Evolutionary conservation across 805 yeast genomes (phyloP), one percentile per base, ranked within the genome.

Genomic region (Lipomyces spencermartinsiae): DNA sequence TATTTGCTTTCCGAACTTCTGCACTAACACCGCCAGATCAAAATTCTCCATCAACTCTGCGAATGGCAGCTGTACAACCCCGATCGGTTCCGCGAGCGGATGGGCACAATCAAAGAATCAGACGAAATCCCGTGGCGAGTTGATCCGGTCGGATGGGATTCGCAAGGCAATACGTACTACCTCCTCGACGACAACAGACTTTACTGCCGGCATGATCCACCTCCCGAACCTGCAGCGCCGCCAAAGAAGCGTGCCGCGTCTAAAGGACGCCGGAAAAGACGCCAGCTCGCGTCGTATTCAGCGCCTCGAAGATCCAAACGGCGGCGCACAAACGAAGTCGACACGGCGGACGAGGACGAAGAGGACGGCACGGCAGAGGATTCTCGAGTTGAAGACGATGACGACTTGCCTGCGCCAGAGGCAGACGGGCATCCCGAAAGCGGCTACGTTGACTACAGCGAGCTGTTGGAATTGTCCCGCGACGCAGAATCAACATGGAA

Each of bases 171-270:
- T 46, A 51, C 72, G 8, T 79, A 75, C 63, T 78, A 70, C 61
- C 68, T 79, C 19, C 72, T 78, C n/a, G 81, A 79, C 51, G 81
- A 78, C 67, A 78, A 78, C 46, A 70, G 81, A 22, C 68, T 79
- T 4, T 78, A 78, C 62, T 49, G 66, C 34, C 62, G 72, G 19
- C 54, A 58, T 43, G 66, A 64, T 22, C 63, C 65, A 2, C 66
- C 62, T 9, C 59, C 59, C 6, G 53, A 33, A 29, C 62, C 64
- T 19, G 37, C 59, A 19, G 34, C 61, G 63, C 53, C 63, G 37
- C 64, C 67, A 62, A 56, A 69, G 57, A 61, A 62, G 63, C 29
- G 1, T 25, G 59, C 62, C 55, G 33, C 54, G 19, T 22, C 29
- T 6, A 43, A 43, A n/a, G 49, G 59, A 10, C 61, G 54, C 10